Base-by-base conservation (phyloP, 2,329 filamentous ascomycete species). In the Teratosphaeriaceae sp. region DNA sequence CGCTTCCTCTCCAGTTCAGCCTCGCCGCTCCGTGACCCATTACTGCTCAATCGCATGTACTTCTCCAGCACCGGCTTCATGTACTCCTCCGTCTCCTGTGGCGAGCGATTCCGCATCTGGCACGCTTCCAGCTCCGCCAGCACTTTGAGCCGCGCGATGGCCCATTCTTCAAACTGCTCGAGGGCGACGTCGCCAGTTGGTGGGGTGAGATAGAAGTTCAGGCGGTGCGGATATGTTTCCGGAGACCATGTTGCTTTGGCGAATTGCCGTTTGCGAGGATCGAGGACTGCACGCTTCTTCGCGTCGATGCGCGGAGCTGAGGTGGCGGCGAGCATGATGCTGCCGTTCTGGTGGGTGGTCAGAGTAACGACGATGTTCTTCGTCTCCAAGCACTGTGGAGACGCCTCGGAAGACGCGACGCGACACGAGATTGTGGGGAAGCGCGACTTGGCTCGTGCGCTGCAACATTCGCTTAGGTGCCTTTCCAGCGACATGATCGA, bases 131-230 rank as follows among this genome's bases (percentile, higher is more conserved):
- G 74, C 65, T 94, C 87, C 43, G 84, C 85, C 47, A 94, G 81
- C 39, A 94, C 85, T 68, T 88, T 83, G 52, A 98, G 66, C 44
- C 92, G 76, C 58, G 94, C 86, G 59, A 98, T 97, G 9, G 89
- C 92, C 92, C 92, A 98, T 76, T 95, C 88, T 64, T 98, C 92
- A 59, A 98, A 98, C 62, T 98, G 83, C 62, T 98, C 92, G 31
- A 98, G 80, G 0, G 88, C 94, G 55, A 98, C 92, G 61, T 98
- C 92, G 37, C 85, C 85, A 0, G 88, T 96, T 0, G 92, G 92
- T 35, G 92, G 86, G 20, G 83, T 75, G 33, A 80, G 71, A 69
- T 98, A 98, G 67, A 96, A 90, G 72, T 94, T 98, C 59, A 98
- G 78, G 44, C 89, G 84, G 65, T 90, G 76, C 12, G 83, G 80